A percentile compares a stretch with the other conserved stretches of the same genome.
phyloP scores from a whole-genome alignment of 352 stramenopile species.

The Phytophthora aleatoria region DNA sequence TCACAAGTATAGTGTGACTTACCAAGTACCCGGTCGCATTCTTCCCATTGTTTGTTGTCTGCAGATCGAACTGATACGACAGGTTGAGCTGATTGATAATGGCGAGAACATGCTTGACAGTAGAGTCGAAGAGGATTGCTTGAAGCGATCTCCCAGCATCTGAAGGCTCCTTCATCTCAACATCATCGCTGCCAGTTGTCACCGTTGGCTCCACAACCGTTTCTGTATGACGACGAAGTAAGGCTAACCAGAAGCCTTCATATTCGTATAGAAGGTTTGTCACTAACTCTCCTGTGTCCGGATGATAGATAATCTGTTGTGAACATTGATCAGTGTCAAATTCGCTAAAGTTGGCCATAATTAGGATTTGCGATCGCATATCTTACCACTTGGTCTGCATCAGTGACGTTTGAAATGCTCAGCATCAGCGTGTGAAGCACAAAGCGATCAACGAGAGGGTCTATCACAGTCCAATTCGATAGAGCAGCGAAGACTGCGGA shows the following conservation, averaged over 20 bases:
- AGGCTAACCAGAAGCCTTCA: constrained; percentile 69
- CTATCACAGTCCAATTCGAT: constrained; percentile 37
- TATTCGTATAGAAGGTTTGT: constrained; percentile 82
- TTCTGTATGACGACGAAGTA: constrained; percentile 36
- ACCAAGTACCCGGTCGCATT: constrained; percentile 64
- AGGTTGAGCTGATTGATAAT: constrained; percentile 69
- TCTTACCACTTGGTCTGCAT: constrained; percentile 47
- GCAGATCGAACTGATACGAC: constrained; percentile 68
- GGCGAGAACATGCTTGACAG: constrained; percentile 48
- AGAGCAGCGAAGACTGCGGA: constrained; percentile 48
- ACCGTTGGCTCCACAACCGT: constrained; percentile 2
- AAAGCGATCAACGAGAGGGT: constrained; percentile 56
- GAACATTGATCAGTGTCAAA: constrained; percentile 2
- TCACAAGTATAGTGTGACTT: constrained; percentile 13
- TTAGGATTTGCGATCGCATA: background rate
- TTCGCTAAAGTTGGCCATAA: constrained; percentile 1
- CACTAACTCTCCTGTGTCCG: constrained; percentile 70
- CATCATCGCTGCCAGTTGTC: constrained; percentile 13
- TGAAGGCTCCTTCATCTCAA: constrained; percentile 31
- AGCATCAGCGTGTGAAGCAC: constrained; percentile 67
- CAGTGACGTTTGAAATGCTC: constrained; percentile 67
- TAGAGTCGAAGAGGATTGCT: constrained; percentile 50
- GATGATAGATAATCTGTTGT: constrained; percentile 63
- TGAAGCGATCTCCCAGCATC: constrained; percentile 31
- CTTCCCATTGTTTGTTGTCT: constrained; percentile 40